Base-by-base conservation (phyloP, 108 stramenopile species). In the Seminavis robusta region DNA sequence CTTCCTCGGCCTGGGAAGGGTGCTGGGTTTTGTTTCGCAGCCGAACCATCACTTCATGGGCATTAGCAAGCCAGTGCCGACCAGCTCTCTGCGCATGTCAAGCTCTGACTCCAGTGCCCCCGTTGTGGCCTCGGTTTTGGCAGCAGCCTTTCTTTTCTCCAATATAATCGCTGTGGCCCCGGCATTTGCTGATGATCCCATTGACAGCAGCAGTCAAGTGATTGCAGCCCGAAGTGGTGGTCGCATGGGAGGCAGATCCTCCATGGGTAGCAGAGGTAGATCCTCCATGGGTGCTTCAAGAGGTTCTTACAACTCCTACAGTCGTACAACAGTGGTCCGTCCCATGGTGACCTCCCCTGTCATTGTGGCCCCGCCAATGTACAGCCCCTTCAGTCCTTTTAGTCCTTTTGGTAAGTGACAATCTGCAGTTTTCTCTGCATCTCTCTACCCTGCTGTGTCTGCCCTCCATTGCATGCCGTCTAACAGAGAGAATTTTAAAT, bases 181-280 rank as follows among this genome's bases (percentile, higher is more conserved):
- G 11, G 67, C 74, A 36, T 39, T 52, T 0, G 67, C 67, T 17
- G 58, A 67, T 32, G 59, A 56, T 17, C 43, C 32, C 30, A 27
- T 36, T 32, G 38, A 55, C 39, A 10, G 13, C 15, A 61, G 52
- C n/a, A 47, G 47, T 28, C 47, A 64, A 46, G 51, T 79, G 1
- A 33, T 79, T 28, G 77, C 77, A 0, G 77, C 42, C 19, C 71
- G 77, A 10, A 69, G 67, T 51, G 77, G 77, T 30, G 77, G 77
- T 33, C 77, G 77, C 24, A 62, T 67, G 4, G 77, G 77, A 23
- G 77, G 77, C 50, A 71, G 77, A 28, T 59, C 69, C 0, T 49
- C 54, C n/a, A 36, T 32, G 0, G 60, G 43, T 30, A 33, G 72
- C n/a, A 53, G 47, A 13, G 2, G 37, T 10, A 24, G 20, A 3